Evolutionary conservation across 2,329 filamentous ascomycete genomes (phyloP), one percentile per base, ranked within the genome.

Genomic region (Polytolypa hystricis): DNA sequence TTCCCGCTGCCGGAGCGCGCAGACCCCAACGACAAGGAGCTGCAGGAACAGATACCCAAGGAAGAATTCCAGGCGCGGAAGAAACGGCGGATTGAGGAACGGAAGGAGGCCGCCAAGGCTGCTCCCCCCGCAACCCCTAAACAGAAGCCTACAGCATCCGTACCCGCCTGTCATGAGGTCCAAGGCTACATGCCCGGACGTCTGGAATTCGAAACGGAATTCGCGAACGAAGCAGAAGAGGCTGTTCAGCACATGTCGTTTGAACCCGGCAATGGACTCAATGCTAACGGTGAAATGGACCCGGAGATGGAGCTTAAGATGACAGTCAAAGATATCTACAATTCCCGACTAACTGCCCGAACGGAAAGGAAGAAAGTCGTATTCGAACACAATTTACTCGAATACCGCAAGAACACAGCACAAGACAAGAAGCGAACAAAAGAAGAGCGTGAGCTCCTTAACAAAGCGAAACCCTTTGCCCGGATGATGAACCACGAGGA

Each of bases 191-290:
- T 98, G 91, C 91, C 91, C 3, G 91, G 91, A 30, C 85, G 91
- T 27, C 63, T 98, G 46, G 91, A 98, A 54, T 98, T 98, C 46
- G 91, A 98, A 67, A 95, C 84, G 0, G 91, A 98, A 52, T 91
- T 94, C 55, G 84, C 89, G 53, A 98, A 98, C 52, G 91, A 98
- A 52, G 91, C 91, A 1, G 91, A 98, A 64, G 93, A 96, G 62
- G 89, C 89, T 0, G 91, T 98, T 2, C 91, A 98, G 57, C 79
- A 93, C 45, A 96, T 98, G 87, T 83, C 93, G 45, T 98, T 98
- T 52, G 89, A 96, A 39, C 89, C 91, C 0, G 91, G 91, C 17
- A 89, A 95, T 61, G 91, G 91, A 39, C 70, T 93, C 47, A 93
- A 94, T 52, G 79, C 82, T 1, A 94, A 86, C 0, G 82, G 84